Evolutionary conservation across 2,329 filamentous ascomycete species (phyloP), one percentile per base, ranked within the genome.

Genomic region (Scedosporium dehoogii): DNA sequence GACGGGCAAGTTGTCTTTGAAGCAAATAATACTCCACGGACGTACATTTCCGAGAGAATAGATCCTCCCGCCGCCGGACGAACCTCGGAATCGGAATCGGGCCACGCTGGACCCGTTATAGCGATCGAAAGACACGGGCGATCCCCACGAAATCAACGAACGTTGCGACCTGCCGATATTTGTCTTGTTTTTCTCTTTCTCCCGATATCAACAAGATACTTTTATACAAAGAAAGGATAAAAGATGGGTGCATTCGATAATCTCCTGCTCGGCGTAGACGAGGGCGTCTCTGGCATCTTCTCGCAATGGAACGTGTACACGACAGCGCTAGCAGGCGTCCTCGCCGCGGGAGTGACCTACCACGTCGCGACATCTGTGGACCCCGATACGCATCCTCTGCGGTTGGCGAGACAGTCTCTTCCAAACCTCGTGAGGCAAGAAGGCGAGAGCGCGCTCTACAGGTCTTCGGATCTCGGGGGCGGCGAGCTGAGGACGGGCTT

Each of bases 301-400:
- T 81, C 85, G 38, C 87, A 90, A 74, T 97, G 92, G 92, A 91
- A 94, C 73, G 75, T 83, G 67, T 89, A 89, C 77, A 91, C 90
- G 33, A 94, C 90, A 3, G 70, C 69, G 21, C 80, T 99, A 66
- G 81, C 85, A 56, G 83, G 87, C 25, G 70, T 84, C 64, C 79
- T 97, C 53, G 77, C 87, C 64, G 78, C 81, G 62, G 82, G 92
- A 69, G 74, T 93, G 63, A 81, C 86, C 63, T 92, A 90, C 74
- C 83, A 87, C 55, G 76, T 96, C 66, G 78, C 89, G 69, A 85
- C 85, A 65, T 82, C 84, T 59, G 83, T 85, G 64, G 93, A 97
- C 61, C 90, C 94, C 5, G 94, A 99, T 77, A 89, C 89, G 4
- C 94, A 97, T 74, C 93, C 94, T 41, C 87, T 96, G 74, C 83